Conservation (phyloP, 2,329 filamentous ascomycete species). For the Fusarium kyushuense region DNA sequence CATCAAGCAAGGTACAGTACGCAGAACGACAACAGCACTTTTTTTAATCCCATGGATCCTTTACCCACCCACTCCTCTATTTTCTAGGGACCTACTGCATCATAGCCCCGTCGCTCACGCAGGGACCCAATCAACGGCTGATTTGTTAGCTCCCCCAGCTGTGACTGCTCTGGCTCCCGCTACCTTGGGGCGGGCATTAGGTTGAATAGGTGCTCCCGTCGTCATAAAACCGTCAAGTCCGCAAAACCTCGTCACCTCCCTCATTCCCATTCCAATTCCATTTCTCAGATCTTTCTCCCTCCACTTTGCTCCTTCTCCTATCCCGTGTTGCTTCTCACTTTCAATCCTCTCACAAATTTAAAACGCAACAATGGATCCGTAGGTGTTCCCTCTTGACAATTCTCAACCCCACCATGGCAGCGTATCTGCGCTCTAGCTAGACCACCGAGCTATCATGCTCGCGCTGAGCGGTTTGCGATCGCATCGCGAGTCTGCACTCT, state of each 20-base stretch:
- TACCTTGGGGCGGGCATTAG: slow-evolving; percentile 25
- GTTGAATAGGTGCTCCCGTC: slow-evolving; percentile 37
- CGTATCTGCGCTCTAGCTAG: slow-evolving; percentile 19
- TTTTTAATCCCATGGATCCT: slow-evolving; percentile 17
- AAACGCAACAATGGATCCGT: slow-evolving; percentile 46
- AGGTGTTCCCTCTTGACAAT: slow-evolving; percentile 38
- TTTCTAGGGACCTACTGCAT: slow-evolving; percentile 43
- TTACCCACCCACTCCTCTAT: slow-evolving; percentile 33
- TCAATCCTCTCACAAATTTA: slow-evolving; percentile 29
- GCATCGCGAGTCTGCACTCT: slow-evolving; percentile 11
- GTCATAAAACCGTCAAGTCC: slow-evolving; percentile 49
- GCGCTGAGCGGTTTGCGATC: slow-evolving; percentile 37
- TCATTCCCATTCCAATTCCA: slow-evolving; percentile 21
- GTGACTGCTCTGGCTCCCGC: slow-evolving; percentile 4
- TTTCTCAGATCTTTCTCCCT: slow-evolving; percentile 36
- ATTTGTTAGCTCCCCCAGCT: slow-evolving; percentile 44
- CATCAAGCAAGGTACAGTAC: slow-evolving; percentile 7
- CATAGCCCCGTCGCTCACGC: slow-evolving; percentile 48
- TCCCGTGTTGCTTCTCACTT: slow-evolving; percentile 16
- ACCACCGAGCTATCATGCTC: slow-evolving; percentile 32
- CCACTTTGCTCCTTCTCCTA: slow-evolving; percentile 17
- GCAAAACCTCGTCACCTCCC: slow-evolving; percentile 43
- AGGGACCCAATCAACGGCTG: slow-evolving; percentile 29
- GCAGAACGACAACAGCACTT: neutral
- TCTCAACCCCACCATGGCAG: slow-evolving; percentile 44